These are phyloP conservation scores for Aspergillus piperis DNA, from an alignment of 2,329 filamentous ascomycete species.

Conservation along the genomic window DNA sequence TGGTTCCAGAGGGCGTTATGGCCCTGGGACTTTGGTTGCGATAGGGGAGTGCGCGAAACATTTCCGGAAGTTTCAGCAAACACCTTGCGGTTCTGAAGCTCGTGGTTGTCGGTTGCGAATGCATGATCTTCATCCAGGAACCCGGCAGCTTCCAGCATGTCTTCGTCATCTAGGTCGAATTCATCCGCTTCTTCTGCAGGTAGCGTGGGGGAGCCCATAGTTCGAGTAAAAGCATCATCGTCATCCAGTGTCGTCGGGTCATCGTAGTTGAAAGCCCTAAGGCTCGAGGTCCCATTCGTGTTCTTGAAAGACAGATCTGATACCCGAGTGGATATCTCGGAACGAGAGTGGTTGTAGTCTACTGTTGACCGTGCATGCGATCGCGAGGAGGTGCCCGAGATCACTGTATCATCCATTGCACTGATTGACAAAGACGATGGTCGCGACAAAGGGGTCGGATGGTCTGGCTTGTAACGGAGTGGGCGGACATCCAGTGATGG, in stretches of 20 bases:
- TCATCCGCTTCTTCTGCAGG: conserved; percentile 35
- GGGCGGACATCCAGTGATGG: not conserved
- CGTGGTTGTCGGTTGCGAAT: conserved; percentile 15
- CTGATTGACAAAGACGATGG: not conserved
- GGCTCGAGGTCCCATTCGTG: conserved; percentile 3
- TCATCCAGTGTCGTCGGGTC: conserved; percentile 26
- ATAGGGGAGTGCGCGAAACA: conserved; percentile 28
- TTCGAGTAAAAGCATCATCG: conserved; percentile 38
- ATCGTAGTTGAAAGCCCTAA: conserved; percentile 22
- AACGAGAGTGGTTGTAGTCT: conserved; percentile 7
- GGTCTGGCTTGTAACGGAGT: not conserved
- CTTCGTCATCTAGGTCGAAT: conserved; percentile 48
- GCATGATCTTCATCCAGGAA: conserved; percentile 35
- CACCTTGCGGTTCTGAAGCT: conserved; percentile 32
- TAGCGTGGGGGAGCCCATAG: conserved; percentile 42
- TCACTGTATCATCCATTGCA: not conserved
- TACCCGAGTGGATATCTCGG: not conserved
- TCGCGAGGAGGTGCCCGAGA: conserved; percentile 7
- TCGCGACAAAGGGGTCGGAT: not conserved
- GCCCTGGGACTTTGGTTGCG: conserved; percentile 35
- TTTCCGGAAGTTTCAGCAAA: conserved; percentile 48
- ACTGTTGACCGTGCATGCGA: not conserved
- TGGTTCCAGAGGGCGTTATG: conserved; percentile 54
- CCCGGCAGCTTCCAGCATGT: conserved; percentile 48
- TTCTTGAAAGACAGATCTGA: conserved; percentile 7